These are phyloP conservation scores for Avena sativa DNA, from an alignment of 176 grass and related monocot species.

Conservation along the genomic window DNA sequence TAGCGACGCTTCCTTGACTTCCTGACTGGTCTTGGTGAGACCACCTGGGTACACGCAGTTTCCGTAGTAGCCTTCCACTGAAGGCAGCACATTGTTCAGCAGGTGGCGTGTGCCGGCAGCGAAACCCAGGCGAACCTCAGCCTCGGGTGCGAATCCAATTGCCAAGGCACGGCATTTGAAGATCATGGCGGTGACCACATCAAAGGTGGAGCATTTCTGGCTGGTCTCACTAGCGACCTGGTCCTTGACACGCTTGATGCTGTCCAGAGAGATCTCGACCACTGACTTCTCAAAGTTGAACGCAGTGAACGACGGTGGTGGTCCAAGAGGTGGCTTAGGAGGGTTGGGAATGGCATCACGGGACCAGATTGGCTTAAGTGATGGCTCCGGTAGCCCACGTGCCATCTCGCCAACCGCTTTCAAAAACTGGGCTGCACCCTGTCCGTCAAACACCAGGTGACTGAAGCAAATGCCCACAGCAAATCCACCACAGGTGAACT, in stretches of 20 bases:
- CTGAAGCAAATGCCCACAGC: conserved; percentile 27
- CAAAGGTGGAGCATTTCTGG: conserved; percentile 23
- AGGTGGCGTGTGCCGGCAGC: conserved; percentile 23
- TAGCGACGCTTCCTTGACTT: background rate
- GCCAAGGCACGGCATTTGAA: conserved; percentile 24
- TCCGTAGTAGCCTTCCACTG: background rate
- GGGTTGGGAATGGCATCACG: conserved; percentile 28
- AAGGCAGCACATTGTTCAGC: background rate
- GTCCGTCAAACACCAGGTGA: conserved; percentile 22
- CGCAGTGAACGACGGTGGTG: conserved; percentile 13
- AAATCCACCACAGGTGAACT: conserved; percentile 11
- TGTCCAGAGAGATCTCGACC: conserved; percentile 20
- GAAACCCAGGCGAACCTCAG: conserved; percentile 24
- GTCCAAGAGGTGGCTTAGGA: conserved; percentile 27
- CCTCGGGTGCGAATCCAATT: background rate
- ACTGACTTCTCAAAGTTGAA: conserved; percentile 18
- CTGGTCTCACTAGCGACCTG: conserved; percentile 8
- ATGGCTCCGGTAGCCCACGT: conserved; percentile 1
- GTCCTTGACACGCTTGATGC: conserved; percentile 31
- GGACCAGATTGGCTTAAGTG: conserved; percentile 1
- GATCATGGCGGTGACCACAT: conserved; percentile 24
- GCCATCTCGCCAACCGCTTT: conserved; percentile 21
- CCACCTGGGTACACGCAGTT: conserved; percentile 16
- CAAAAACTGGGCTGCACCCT: conserved; percentile 24
- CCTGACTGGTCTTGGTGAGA: background rate